Percentiles rank a stretch among this genome's conserved stretches.
phyloP scores from a whole-genome alignment of 805 yeast species.

The Wickerhamiella kazuoi region DNA sequence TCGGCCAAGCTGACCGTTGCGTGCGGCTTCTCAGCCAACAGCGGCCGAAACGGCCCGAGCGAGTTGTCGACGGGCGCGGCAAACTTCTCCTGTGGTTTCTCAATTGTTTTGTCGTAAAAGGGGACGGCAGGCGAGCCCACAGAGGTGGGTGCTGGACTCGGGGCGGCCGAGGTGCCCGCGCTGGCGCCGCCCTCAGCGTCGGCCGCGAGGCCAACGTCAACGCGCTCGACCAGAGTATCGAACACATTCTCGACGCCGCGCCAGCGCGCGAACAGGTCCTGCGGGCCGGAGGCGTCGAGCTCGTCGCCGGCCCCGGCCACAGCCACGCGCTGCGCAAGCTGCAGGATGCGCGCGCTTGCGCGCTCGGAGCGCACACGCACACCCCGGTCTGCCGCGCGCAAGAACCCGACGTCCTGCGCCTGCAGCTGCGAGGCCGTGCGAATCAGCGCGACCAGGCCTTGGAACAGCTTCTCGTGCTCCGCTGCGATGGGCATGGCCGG shows the following conservation, averaged over 20 bases:
- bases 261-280: slow-evolving; percentile 38
- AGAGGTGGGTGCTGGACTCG: not conserved
- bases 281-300: slow-evolving; percentile 24
- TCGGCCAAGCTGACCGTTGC: slow-evolving; percentile 41
- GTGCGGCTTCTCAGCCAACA: slow-evolving; percentile 54
- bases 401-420: slow-evolving; percentile 66
- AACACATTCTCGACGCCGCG: slow-evolving; percentile 39
- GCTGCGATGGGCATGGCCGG: slow-evolving; percentile 10
- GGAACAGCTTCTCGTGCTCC: slow-evolving; percentile 19
- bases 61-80: slow-evolving; percentile 44
- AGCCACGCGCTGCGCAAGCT: slow-evolving; percentile 16
- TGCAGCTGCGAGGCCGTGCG: slow-evolving; percentile 54
- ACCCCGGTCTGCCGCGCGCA: slow-evolving; percentile 39
- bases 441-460: slow-evolving; percentile 37
- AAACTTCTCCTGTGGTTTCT: slow-evolving; percentile 27
- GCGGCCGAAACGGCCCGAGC: slow-evolving; percentile 65
- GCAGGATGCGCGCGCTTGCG: slow-evolving; percentile 17
- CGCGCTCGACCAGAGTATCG: slow-evolving; percentile 58
- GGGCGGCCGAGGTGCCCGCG: not conserved
- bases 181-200: not conserved
- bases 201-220: slow-evolving; percentile 28
- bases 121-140: slow-evolving; percentile 4
- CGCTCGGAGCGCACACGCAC: slow-evolving; percentile 27
- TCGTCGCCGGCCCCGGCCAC: slow-evolving; percentile 15
- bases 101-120: slow-evolving; percentile 18